Conservation (phyloP, 2,329 filamentous ascomycete genomes). For the Monilinia laxa region DNA sequence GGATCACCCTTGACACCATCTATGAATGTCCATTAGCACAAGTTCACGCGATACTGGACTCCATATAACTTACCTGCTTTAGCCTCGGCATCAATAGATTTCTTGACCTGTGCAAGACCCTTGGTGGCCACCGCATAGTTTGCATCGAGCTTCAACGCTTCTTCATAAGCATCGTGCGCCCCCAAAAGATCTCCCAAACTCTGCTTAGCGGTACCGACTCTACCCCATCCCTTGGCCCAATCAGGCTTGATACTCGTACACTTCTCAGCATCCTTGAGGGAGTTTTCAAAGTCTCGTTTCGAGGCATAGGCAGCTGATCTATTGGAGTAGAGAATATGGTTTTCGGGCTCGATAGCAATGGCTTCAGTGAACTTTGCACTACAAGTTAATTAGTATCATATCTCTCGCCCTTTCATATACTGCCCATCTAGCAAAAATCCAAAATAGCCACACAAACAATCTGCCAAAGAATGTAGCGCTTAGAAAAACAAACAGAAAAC, state of each 20-base stretch:
- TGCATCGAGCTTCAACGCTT: conserved; percentile 90
- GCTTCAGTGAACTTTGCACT: conserved; percentile 95
- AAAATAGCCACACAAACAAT: background rate
- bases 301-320: conserved; percentile 86
- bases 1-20: conserved; percentile 58
- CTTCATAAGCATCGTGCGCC: conserved; percentile 86
- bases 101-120: conserved; percentile 79
- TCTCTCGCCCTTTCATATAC: background rate
- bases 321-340: conserved; percentile 98
- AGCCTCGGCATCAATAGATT: conserved; percentile 80
- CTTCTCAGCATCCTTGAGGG: conserved; percentile 87
- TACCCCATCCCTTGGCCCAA: conserved; percentile 95
- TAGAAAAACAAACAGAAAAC: conserved; percentile 44
- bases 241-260: conserved; percentile 93
- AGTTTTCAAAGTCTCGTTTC: conserved; percentile 81
- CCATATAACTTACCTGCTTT: conserved; percentile 44
- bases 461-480: background rate
- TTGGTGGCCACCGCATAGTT: conserved; percentile 90
- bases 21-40: conserved; percentile 27
- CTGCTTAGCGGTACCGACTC: conserved; percentile 89
- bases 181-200: conserved; percentile 81
- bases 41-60: conserved; percentile 22
- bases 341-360: conserved; percentile 80
- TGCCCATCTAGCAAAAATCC: background rate
- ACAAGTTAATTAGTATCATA: conserved; percentile 27